These are phyloP conservation scores for Chloroidium sp. DNA, from an alignment of 163 green algal species.

Conservation along the genomic window DNA sequence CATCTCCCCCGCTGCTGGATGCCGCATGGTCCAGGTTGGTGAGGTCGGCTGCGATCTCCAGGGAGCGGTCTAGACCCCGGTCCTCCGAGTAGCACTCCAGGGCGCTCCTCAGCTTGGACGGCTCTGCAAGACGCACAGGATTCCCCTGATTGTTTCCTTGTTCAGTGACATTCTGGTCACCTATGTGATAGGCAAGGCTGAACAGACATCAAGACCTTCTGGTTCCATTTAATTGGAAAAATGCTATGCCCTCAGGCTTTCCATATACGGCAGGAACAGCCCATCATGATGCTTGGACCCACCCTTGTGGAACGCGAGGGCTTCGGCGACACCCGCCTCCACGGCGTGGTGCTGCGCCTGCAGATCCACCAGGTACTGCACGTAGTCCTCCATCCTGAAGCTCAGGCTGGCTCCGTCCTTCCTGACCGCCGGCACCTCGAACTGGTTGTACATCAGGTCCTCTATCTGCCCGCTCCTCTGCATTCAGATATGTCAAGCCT, in stretches of 20 bases:
- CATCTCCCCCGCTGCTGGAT: neutral
- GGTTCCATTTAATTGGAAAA: too few relatives aligned
- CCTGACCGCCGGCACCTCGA: constrained; percentile 10
- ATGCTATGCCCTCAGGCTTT: neutral
- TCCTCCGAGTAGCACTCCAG: constrained; percentile 11
- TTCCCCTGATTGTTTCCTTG: too few relatives aligned
- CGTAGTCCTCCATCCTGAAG: constrained; percentile 33
- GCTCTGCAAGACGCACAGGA: neutral
- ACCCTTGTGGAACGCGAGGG: neutral
- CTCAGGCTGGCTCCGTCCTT: constrained; percentile 14
- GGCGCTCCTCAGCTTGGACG: neutral
- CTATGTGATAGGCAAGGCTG: too few relatives aligned
- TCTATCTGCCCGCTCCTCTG: constrained; percentile 25
- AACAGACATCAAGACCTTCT: too few relatives aligned
- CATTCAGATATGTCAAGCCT: neutral
- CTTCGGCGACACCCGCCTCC: constrained; percentile 25
- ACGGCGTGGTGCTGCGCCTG: constrained; percentile 29
- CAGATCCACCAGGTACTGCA: constrained; percentile 44
- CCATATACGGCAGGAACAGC: neutral
- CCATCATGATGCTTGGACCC: neutral
- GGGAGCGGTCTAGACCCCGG: constrained; percentile 12
- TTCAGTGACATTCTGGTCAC: too few relatives aligned
- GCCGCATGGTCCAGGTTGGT: constrained; percentile 13
- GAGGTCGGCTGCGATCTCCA: constrained; percentile 16
- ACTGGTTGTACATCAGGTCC: constrained; percentile 9